phyloP scores from a whole-genome alignment of 768 basidiomycete genomes.

The Crepidotus variabilis region DNA sequence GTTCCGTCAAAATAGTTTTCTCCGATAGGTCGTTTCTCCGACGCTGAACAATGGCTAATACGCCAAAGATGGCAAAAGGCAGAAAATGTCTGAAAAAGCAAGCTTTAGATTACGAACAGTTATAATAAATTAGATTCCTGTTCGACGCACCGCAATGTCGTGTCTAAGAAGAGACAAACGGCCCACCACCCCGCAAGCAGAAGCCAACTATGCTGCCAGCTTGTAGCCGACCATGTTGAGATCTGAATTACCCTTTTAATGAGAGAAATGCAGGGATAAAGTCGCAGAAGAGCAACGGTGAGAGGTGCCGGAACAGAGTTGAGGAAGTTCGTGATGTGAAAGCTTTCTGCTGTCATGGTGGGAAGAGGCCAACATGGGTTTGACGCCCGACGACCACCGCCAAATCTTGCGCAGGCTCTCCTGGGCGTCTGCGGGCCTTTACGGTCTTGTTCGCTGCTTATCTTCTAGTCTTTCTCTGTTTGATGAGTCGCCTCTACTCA shows the following conservation, averaged over 20 bases:
- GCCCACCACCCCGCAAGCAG: slow-evolving; percentile 75
- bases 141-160: slow-evolving; percentile 30
- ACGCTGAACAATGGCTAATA: slow-evolving; percentile 12
- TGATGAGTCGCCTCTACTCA: slow-evolving; percentile 33
- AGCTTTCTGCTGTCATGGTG: slow-evolving; percentile 16
- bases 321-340: slow-evolving; percentile 39
- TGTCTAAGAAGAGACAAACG: slow-evolving; percentile 56
- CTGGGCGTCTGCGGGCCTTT: slow-evolving; percentile 16
- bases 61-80: slow-evolving; percentile 42
- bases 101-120: slow-evolving; percentile 1
- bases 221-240: slow-evolving; percentile 49
- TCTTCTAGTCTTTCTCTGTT: slow-evolving; percentile 29
- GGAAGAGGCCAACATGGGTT: slow-evolving; percentile 10
- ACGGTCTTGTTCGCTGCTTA: slow-evolving; percentile 24
- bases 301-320: slow-evolving; percentile 60
- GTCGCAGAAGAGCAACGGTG: slow-evolving; percentile 54
- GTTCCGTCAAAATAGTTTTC: slow-evolving; percentile 14
- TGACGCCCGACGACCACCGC: slow-evolving; percentile 5
- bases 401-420: slow-evolving; percentile 1
- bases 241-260: slow-evolving; percentile 43
- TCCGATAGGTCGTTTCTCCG: slow-evolving; percentile 6
- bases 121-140: slow-evolving; percentile 12
- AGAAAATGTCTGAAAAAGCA: slow-evolving; percentile 51
- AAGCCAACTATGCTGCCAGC: slow-evolving; percentile 62
- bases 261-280: slow-evolving; percentile 49